Base-by-base conservation (phyloP, 2,329 filamentous ascomycete species). In the Macrophomina phaseolina region DNA sequence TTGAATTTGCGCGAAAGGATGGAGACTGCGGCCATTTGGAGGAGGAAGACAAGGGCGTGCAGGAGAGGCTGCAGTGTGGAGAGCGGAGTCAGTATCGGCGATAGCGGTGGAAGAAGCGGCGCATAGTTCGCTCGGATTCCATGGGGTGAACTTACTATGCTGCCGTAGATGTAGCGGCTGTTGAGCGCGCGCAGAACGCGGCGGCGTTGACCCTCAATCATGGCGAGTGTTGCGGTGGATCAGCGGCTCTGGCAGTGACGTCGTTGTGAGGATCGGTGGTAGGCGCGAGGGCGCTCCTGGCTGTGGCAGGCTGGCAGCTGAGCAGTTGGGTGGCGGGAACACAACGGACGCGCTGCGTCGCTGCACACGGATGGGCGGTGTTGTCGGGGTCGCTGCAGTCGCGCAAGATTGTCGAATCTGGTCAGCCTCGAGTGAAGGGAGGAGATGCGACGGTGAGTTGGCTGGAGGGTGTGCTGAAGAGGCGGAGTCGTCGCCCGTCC, bases 1-100 rank as follows among this genome's bases (percentile, higher is more conserved):
- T 97, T 97, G 85, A 97, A 99, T 77, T 93, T 92, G 73, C 92
- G 87, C 53, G 90, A 89, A 65, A 99, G 83, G 71, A 95, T 87
- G 71, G 90, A 91, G 69, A 94, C 87, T 78, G 97, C 89, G 67
- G 89, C 89, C 89, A 98, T 92, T 81, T 99, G 91, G 80, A 97
- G 86, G 52, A 97, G 79, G 78, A 97, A 91, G 70, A 97, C 87
- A 74, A 96, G 84, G 68, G 89, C 85, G 82, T 98, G 93, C 67
- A 98, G 83, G 65, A 98, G 84, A 74, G 95, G 94, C 95, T 98
- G 79, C n/a, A 18, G 30, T 14, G 58, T n/a, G 70, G 71, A 49
- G 49, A 38, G 30, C 23, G 23, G 56, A 55, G 64, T 64, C 38
- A 64, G 62, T 58, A n/a, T 32, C 40, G 45, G 38, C 8, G 48